Base-by-base conservation (phyloP, 2,329 filamentous ascomycete species). In the Pseudocercospora musae region DNA sequence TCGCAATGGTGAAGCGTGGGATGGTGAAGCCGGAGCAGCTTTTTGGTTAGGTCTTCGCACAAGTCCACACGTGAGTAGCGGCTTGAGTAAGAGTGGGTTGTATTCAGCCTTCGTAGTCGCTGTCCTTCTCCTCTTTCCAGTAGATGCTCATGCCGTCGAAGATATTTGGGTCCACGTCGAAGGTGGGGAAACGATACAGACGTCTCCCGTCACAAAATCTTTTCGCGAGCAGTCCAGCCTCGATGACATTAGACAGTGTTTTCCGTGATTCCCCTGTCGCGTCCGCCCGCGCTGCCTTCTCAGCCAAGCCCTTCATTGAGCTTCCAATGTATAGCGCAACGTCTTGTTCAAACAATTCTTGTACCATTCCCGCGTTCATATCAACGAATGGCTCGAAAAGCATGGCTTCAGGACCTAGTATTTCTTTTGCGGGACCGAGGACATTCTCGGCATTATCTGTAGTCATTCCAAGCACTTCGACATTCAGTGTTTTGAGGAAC, bases 331-430 rank as follows among this genome's bases (percentile, higher is more conserved):
- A 69, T 4, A 73, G 33, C 1, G 23, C 59, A 23, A 65, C 59
- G 15, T 67, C 66, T 2, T 11, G 57, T 20, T 62, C 42, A 7
- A 66, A 31, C 29, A 72, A 40, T 9, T 65, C 60, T 20, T 44
- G 56, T 40, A 69, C 21, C 58, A 66, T 67, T 2, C 50, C 55
- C n/a, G 40, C 57, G 15, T 60, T 62, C 59, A 70, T 65, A 25
- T 72, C 69, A 46, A 73, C 65, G 21, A 70, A 73, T 1, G 69
- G 67, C 59, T 72, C 71, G 42, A 67, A 73, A 3, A 71, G 58
- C 23, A 71, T 62, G 0, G 68, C 63, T 1, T 61, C 37, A 11
- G 42, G 25, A 5, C 62, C 60, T 1, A 72, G 58, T 8, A 59
- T 21, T 11, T 64, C 27, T 18, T 21, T 58, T 9, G 66, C 64